These are phyloP conservation scores for Solanum tarijense DNA, from an alignment of 257 asterid genomes.

Conservation along the genomic window DNA sequence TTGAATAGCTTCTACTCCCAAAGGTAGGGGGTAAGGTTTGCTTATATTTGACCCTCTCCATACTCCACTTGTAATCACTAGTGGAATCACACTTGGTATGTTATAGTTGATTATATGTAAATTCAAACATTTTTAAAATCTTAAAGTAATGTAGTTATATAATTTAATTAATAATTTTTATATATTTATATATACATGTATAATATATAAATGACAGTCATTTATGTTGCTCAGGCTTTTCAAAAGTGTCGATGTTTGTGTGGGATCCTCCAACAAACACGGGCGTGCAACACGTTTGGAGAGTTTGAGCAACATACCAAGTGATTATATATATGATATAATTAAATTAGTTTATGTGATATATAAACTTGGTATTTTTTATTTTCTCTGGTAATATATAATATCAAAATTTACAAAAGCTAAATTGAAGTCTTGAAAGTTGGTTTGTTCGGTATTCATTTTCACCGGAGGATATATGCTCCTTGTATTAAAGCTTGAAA, in stretches of 20 bases:
- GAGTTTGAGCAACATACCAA: background rate
- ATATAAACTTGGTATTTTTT: background rate
- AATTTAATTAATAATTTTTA: background rate
- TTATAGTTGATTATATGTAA: background rate
- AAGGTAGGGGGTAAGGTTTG: background rate
- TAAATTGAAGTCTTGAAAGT: background rate
- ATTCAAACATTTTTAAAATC: background rate
- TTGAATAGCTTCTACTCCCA: background rate
- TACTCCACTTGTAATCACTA: background rate
- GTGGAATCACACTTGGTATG: background rate
- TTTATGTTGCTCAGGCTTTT: background rate
- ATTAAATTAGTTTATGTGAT: background rate
- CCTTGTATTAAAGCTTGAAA: background rate
- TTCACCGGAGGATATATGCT: background rate
- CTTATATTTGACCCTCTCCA: background rate
- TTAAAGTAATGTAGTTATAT: background rate
- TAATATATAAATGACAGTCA: background rate
- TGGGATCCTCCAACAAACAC: background rate
- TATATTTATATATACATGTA: background rate
- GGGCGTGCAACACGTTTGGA: background rate
- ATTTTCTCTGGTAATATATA: background rate
- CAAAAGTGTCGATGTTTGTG: background rate
- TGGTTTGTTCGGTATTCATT: background rate
- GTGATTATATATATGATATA: background rate
- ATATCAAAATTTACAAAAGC: background rate